phyloP scores from a whole-genome alignment of 1,139 yeast genomes.

The Hyphopichia buzzinii region DNA sequence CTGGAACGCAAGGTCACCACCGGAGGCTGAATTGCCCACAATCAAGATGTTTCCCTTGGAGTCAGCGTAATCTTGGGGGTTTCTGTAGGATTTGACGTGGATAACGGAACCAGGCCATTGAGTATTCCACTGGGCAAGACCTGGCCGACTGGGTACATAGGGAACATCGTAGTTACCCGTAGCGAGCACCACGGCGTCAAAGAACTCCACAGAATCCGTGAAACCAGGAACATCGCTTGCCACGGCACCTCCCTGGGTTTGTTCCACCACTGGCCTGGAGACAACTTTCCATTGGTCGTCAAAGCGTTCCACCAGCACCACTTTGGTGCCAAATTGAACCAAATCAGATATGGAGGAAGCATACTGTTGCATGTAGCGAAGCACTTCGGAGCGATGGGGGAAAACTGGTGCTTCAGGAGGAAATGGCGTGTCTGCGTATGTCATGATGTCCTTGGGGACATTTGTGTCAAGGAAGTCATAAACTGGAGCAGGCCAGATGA shows the following conservation, averaged over 20 bases:
- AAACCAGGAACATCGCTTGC: constrained; percentile 15
- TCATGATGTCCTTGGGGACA: constrained; percentile 56
- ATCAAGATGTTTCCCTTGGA: constrained; percentile 45
- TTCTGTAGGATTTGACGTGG: constrained; percentile 42
- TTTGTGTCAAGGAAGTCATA: constrained; percentile 55
- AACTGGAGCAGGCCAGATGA: constrained; percentile 39
- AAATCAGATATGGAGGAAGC: constrained; percentile 29
- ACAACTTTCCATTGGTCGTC: constrained; percentile 35
- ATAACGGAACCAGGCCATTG: constrained; percentile 40
- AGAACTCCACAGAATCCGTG: constrained; percentile 14
- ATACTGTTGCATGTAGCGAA: constrained; percentile 44
- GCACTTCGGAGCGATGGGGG: constrained; percentile 47
- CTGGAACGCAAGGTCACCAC: constrained; percentile 57
- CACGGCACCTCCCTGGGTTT: constrained; percentile 23
- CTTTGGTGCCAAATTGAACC: constrained; percentile 33
- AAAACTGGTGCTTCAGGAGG: constrained; percentile 37
- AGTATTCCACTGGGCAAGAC: constrained; percentile 44
- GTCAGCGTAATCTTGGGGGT: constrained; percentile 11
- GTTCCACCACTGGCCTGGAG: constrained; percentile 21
- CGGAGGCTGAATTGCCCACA: constrained; percentile 64
- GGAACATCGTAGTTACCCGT: constrained; percentile 61
- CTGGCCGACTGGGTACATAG: constrained; percentile 49
- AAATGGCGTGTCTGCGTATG: constrained; percentile 44
- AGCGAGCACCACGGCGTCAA: constrained; percentile 58
- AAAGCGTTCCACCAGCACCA: constrained; percentile 24